Percentiles rank a stretch among this genome's conserved stretches.
Evolutionary conservation across 345 rosid species (phyloP).

Genomic region (Luvunga scandens): DNA sequence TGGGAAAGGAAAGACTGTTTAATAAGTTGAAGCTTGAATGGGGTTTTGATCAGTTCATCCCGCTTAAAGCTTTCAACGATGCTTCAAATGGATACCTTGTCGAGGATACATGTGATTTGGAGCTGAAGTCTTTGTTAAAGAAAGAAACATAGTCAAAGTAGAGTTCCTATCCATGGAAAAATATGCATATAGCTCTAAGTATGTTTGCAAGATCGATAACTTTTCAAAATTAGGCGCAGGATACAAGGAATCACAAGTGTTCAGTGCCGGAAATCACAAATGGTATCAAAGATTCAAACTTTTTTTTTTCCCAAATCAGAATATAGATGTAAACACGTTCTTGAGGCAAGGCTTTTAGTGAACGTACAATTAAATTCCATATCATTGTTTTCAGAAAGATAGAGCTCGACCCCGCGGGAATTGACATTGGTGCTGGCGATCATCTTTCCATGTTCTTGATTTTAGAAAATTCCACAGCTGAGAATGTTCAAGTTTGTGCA

Average conservation of each 20-base stretch:
- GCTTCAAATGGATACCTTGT: conserved; percentile 34
- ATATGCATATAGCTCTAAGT: conserved; percentile 11
- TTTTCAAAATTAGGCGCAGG: conserved; percentile 23
- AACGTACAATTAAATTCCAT: too few species aligned
- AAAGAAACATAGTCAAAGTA: conserved; percentile 28
- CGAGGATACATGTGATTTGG: conserved; percentile 40
- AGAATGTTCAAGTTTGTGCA: too few species aligned
- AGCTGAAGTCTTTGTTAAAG: conserved; percentile 43
- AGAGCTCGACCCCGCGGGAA: too few species aligned
- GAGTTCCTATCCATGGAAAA: conserved; percentile 33
- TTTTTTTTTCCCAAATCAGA: too few species aligned
- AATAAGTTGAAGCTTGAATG: conserved; percentile 27
- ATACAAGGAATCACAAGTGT: conserved; percentile 19
- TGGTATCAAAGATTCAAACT: neutral
- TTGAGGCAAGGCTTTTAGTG: too few species aligned
- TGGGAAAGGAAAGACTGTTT: conserved; percentile 33
- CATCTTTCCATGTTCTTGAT: too few species aligned
- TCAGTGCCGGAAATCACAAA: conserved; percentile 20
- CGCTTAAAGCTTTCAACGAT: conserved; percentile 18
- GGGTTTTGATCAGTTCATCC: conserved; percentile 42
- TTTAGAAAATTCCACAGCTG: too few species aligned
- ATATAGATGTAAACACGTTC: too few species aligned
- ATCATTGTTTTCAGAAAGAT: too few species aligned
- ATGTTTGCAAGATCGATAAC: conserved; percentile 35
- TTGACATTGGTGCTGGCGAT: too few species aligned